phyloP scores from a whole-genome alignment of 2,329 filamentous ascomycete species.

The Penicillium sp. region DNA sequence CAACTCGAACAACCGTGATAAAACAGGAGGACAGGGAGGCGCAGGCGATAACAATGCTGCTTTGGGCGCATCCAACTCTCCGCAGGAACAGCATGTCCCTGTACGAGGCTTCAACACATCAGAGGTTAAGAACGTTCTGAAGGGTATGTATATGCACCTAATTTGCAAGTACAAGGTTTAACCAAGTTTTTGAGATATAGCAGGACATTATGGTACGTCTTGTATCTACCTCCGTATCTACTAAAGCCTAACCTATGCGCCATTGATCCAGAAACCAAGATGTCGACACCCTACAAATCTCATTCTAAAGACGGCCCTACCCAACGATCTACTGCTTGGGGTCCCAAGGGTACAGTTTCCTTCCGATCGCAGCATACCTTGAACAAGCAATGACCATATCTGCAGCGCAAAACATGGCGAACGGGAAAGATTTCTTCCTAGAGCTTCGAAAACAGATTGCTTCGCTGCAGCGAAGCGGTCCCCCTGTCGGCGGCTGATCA shows the following conservation, averaged over 20 bases:
- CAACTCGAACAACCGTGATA: conserved; percentile 33
- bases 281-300: conserved; percentile 38
- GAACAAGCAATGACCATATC: neutral
- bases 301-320: conserved; percentile 36
- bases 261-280: conserved; percentile 31
- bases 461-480: conserved; percentile 37
- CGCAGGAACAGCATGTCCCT: conserved; percentile 42
- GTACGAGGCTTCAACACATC: conserved; percentile 44
- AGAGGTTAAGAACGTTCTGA: conserved; percentile 43
- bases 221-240: neutral
- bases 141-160: conserved; percentile 27
- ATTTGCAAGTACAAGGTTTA: conserved; percentile 1
- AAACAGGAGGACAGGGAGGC: conserved; percentile 29
- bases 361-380: conserved; percentile 8
- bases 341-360: conserved; percentile 41
- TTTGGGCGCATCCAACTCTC: conserved; percentile 28
- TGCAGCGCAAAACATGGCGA: conserved; percentile 48
- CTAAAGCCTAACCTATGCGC: conserved; percentile 7
- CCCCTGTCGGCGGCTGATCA: conserved; percentile 36
- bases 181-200: conserved; percentile 2
- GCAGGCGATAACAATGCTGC: conserved; percentile 31
- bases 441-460: conserved; percentile 49
- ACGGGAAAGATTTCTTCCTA: conserved; percentile 50
- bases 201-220: conserved; percentile 32
- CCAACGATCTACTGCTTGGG: conserved; percentile 42